phyloP scores from a whole-genome alignment of 139 green algal genomes.

The Chlorokybus atmophyticus region DNA sequence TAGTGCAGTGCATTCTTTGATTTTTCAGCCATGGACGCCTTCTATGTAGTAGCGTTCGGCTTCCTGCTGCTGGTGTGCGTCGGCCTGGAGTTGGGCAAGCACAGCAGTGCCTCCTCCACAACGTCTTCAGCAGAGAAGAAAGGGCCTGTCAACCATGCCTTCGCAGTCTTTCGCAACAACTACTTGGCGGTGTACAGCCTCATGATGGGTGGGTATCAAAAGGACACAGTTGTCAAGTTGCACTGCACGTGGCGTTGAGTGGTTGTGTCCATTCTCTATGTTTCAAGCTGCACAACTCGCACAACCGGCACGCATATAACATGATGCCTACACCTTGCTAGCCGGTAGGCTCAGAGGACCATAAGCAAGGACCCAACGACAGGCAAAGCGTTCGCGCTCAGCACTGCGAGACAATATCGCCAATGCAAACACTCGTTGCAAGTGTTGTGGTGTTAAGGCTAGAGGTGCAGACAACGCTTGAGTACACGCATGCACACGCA shows the following conservation, averaged over 20 bases:
- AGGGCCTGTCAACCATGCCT: conserved; percentile 24
- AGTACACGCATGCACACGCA: too few relatives aligned
- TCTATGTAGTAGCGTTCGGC: conserved; percentile 24
- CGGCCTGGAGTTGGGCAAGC: conserved; percentile 26
- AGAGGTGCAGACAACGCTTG: too few relatives aligned
- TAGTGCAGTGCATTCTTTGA: too few relatives aligned
- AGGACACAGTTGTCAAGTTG: background rate
- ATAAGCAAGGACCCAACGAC: background rate
- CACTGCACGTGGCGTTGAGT: background rate
- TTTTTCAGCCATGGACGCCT: conserved; percentile 20
- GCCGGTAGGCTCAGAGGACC: background rate
- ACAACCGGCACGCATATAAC: background rate
- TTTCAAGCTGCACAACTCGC: conserved; percentile 2
- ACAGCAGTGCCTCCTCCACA: too few relatives aligned
- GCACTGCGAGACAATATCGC: too few relatives aligned
- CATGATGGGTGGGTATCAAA: conserved; percentile 63
- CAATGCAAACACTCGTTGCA: too few relatives aligned
- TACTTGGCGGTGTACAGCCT: conserved; percentile 88
- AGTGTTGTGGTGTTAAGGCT: too few relatives aligned
- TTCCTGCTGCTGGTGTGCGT: conserved; percentile 21
- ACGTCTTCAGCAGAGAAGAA: too few relatives aligned
- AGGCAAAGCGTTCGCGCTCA: background rate
- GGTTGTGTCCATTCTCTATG: background rate
- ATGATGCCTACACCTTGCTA: background rate
- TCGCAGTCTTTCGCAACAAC: conserved; percentile 74